Percentiles rank a stretch among this genome's conserved stretches.
Conservation (phyloP, 1,284 basidiomycete genomes). For the Taiwanofungus camphoratus region DNA sequence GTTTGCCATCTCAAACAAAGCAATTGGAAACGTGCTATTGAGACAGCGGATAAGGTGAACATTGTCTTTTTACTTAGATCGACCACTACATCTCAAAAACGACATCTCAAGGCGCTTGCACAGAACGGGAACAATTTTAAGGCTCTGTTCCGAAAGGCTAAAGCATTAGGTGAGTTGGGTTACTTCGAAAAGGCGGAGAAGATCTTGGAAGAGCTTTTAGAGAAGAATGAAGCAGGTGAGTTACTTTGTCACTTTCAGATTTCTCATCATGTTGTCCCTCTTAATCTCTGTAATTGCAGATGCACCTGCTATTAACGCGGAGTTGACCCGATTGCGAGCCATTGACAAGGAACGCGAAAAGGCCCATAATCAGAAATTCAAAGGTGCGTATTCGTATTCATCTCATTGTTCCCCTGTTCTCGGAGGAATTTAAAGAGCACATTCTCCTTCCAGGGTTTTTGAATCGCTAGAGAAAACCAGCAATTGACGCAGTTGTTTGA, state of each 20-base stretch:
- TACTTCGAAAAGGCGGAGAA: conserved; percentile 66
- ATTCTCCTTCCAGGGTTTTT: conserved; percentile 30
- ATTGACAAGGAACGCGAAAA: conserved; percentile 63
- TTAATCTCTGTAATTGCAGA: conserved; percentile 35
- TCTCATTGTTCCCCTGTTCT: background rate
- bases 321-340: conserved; percentile 51
- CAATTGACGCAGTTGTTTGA: conserved; percentile 1
- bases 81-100: background rate
- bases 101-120: conserved; percentile 48
- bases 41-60: conserved; percentile 68
- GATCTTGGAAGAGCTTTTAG: conserved; percentile 56
- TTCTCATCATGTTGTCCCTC: background rate
- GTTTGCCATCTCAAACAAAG: conserved; percentile 71
- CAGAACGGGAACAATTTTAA: conserved; percentile 73
- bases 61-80: conserved; percentile 1
- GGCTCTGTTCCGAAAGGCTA: conserved; percentile 75
- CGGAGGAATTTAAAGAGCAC: background rate
- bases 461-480: conserved; percentile 30
- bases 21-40: conserved; percentile 71
- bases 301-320: conserved; percentile 48
- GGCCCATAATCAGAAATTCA: conserved; percentile 63
- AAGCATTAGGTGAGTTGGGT: conserved; percentile 67
- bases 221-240: conserved; percentile 54
- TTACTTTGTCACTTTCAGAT: background rate
- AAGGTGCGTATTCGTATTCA: conserved; percentile 41